Conservation (phyloP, 2,329 filamentous ascomycete genomes). For the Acrodontium crateriforme region DNA sequence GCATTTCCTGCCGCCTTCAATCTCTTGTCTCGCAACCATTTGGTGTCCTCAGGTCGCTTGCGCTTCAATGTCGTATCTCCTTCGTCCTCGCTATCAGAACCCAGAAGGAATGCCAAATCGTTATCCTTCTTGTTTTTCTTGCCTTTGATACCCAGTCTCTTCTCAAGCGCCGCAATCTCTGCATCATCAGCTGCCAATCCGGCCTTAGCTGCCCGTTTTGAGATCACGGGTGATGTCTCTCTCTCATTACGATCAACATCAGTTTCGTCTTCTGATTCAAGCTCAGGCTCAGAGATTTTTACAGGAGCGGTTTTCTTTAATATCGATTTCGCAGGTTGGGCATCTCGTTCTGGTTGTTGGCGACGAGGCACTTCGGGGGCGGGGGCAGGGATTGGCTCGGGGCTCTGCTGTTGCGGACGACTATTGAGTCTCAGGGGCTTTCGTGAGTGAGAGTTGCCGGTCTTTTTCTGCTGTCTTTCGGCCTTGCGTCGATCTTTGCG, state of each 20-base stretch:
- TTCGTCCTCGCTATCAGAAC: slow-evolving; percentile 35
- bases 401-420: background rate
- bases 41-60: slow-evolving; percentile 43
- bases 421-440: slow-evolving; percentile 8
- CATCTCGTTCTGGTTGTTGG: slow-evolving; percentile 10
- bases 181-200: slow-evolving; percentile 69
- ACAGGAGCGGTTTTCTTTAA: slow-evolving; percentile 19
- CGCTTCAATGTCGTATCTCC: slow-evolving; percentile 39
- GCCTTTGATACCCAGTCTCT: slow-evolving; percentile 68
- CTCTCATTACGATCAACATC: background rate
- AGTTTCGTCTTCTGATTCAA: slow-evolving; percentile 4
- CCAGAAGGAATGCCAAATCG: slow-evolving; percentile 56
- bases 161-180: slow-evolving; percentile 78
- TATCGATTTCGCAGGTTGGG: slow-evolving; percentile 23
- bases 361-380: too few species aligned
- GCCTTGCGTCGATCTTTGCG: slow-evolving; percentile 43
- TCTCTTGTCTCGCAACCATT: slow-evolving; percentile 46
- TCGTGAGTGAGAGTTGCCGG: slow-evolving; percentile 23
- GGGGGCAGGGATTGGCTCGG: background rate
- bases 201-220: slow-evolving; percentile 21
- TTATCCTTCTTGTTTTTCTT: slow-evolving; percentile 63
- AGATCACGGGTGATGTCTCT: slow-evolving; percentile 7
- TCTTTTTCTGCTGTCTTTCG: slow-evolving; percentile 49
- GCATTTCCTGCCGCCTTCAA: slow-evolving; percentile 31
- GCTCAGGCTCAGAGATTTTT: slow-evolving; percentile 3